Evolutionary conservation across 352 stramenopile species (phyloP), one percentile per base, ranked within the genome.

Genomic region (Pythium coloratum): DNA sequence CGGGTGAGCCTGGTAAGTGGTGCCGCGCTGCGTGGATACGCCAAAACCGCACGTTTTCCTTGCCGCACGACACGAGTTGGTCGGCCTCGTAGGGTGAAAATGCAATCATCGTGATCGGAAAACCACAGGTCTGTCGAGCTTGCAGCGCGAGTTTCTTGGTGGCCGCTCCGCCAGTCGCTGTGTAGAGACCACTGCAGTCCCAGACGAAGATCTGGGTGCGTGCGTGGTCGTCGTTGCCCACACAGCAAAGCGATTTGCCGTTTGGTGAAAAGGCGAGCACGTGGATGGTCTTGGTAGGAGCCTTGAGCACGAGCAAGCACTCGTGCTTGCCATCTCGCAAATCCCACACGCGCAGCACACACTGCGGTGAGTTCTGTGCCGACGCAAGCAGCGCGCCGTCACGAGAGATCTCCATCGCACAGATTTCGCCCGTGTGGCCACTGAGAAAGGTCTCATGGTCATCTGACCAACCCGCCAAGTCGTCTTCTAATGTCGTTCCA

Each of bases 1-100:
- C 89, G 2, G 91, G 90, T 18, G 76, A 90, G 0, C 88, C 90
- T 0, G 84, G 81, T 9, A 97, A 75, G 51, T 97, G 77, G 13
- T 75, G 60, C 3, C 65, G 70, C 70, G 64, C 76, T 3, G 47
- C 74, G 56, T 70, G 67, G 6, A 97, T 64, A 6, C 91, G 88
- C 91, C 90, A 98, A 56, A 97, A 97, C 2, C 92, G 87, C n/a
- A 97, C 75, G 71, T 97, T 98, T 63, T 98, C 91, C 16, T 86
- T 84, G 5, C 92, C 92, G 66, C 90, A 97, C 2, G 88, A 95
- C 16, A 98, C 86, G 7, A 98, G 80, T 36, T 92, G 81, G 20
- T 81, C 76, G 1, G 58, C 16, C 20, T 97, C 90, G 59, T 95
- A 97, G 0, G 89, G 89, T 1, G 89, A 96, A 54, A 97, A 97